Evolutionary conservation across 2,329 filamentous ascomycete genomes (phyloP).

Genomic region (Colletotrichum musae): DNA sequence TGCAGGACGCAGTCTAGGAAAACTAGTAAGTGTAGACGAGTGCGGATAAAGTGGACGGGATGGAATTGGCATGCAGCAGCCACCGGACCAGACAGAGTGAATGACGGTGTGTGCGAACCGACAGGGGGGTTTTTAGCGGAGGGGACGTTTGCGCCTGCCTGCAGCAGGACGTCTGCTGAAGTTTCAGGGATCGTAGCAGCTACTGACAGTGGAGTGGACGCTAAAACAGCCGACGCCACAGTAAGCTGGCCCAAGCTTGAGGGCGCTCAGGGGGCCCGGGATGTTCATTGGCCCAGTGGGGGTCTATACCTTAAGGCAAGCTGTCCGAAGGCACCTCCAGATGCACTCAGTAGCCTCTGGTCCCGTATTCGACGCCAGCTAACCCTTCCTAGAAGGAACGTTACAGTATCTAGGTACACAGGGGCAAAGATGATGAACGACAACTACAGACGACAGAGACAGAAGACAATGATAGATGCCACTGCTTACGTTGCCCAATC

Average conservation of each 20-base stretch:
- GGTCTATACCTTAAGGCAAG: constrained; percentile 14
- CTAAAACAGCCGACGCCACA: constrained; percentile 38
- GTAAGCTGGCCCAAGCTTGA: constrained; percentile 30
- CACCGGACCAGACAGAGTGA: constrained; percentile 19
- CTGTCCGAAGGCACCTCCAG: constrained; percentile 2
- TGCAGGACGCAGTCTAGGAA: constrained; percentile 20
- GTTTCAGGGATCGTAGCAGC: constrained; percentile 40
- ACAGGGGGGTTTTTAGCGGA: constrained; percentile 31
- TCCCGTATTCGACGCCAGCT: no score
- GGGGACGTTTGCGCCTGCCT: constrained; percentile 5
- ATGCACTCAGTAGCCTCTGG: no score
- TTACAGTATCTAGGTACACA: no score
- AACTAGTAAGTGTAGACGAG: background rate
- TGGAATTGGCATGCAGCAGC: constrained; percentile 35
- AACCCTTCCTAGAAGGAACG: no score
- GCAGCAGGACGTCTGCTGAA: constrained; percentile 20
- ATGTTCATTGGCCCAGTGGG: constrained; percentile 21
- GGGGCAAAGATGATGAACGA: no score
- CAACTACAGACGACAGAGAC: no score
- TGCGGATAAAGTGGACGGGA: constrained; percentile 18
- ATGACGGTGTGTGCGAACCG: constrained; percentile 39
- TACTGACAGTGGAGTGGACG: constrained; percentile 19
- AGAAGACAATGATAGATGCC: no score
- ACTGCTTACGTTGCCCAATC: no score
- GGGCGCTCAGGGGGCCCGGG: background rate